Evolutionary conservation across 2,329 filamentous ascomycete species (phyloP).

Genomic region (Blastomyces emzantsi): DNA sequence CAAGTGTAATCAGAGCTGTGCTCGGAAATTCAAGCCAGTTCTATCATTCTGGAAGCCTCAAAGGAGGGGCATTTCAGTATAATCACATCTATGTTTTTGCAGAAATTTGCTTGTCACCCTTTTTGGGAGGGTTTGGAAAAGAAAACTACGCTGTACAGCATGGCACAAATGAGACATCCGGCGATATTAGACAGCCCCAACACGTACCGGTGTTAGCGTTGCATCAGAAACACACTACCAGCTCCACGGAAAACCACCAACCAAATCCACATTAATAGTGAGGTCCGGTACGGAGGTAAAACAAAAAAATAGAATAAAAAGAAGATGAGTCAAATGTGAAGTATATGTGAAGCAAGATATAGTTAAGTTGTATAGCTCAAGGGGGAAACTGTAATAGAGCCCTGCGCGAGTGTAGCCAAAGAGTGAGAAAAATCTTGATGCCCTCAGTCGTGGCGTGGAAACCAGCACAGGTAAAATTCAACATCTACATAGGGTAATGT

Average conservation of each 20-base stretch:
- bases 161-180: not conserved
- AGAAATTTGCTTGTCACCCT: not conserved
- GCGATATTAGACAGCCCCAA: not conserved
- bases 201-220: not conserved
- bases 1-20: not conserved
- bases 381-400: not conserved
- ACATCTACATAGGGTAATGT: not conserved
- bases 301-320: not conserved
- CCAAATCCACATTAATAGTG: not conserved
- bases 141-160: not conserved
- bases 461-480: conserved; percentile 14
- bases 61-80: not conserved
- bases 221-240: not conserved
- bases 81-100: not conserved
- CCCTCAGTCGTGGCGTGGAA: not conserved
- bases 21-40: not conserved
- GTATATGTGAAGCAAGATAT: not conserved
- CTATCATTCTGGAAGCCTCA: not conserved
- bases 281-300: not conserved
- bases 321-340: not conserved
- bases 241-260: not conserved
- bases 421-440: not conserved
- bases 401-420: not conserved
- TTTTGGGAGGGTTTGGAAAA: not conserved
- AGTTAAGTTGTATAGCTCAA: not conserved